These are phyloP conservation scores for Neurospora sp. DNA, from an alignment of 495 filamentous ascomycete species.

Conservation along the genomic window DNA sequence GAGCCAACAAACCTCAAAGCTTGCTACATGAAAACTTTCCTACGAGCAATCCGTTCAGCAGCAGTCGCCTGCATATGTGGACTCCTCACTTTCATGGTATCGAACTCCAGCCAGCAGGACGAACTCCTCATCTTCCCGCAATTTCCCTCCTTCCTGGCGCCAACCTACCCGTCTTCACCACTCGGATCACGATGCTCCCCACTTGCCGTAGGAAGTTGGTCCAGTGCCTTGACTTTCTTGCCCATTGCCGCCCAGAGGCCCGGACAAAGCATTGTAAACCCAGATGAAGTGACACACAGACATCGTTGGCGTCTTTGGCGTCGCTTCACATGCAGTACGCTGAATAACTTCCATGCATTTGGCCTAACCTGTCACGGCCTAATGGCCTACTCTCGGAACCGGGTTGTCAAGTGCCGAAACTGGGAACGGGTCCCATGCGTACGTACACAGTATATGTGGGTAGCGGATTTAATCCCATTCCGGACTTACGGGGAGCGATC, in stretches of 20 bases:
- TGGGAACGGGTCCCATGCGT: not conserved
- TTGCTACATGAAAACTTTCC: not conserved
- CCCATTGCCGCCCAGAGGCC: not conserved
- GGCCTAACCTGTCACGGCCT: not conserved
- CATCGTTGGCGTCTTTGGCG: not conserved
- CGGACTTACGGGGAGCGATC: not conserved
- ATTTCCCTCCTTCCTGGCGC: not conserved
- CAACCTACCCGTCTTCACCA: not conserved
- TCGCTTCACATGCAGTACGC: not conserved
- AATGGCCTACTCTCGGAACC: not conserved
- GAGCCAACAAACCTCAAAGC: not conserved
- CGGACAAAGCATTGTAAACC: not conserved
- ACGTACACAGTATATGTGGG: not conserved
- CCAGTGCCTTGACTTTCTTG: not conserved
- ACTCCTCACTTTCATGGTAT: not conserved
- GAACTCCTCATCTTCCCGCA: not conserved
- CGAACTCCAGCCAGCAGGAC: rapidly evolving
- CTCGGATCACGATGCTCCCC: not conserved
- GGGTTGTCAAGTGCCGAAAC: not conserved
- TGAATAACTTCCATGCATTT: not conserved
- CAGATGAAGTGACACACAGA: not conserved
- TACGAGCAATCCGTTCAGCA: not conserved
- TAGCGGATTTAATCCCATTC: not conserved
- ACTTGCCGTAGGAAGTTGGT: not conserved
- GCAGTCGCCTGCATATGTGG: not conserved